Percentiles rank a stretch among this genome's conserved stretches.
These are phyloP conservation scores for Coniella vitis DNA, from an alignment of 2,329 filamentous ascomycete genomes.

Conservation along the genomic window DNA sequence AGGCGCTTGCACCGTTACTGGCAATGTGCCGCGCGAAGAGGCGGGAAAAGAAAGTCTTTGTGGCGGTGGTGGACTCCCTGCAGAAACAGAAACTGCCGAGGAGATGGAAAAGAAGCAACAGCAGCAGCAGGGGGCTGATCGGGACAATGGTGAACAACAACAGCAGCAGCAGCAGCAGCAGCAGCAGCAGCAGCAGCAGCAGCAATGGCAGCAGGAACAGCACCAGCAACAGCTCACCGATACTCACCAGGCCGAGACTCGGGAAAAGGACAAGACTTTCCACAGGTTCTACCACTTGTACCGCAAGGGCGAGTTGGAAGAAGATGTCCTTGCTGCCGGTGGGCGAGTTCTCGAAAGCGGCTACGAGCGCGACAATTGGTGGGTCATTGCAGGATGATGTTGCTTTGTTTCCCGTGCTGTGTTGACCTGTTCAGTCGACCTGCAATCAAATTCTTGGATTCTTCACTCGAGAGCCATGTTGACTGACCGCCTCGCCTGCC, in stretches of 20 bases:
- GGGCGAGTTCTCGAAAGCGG: conserved; percentile 71
- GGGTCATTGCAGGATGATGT: conserved; percentile 57
- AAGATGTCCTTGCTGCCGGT: conserved; percentile 66
- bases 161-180: conserved; percentile 4
- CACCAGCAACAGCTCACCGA: conserved; percentile 10
- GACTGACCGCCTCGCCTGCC: no score
- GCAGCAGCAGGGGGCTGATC: neutral
- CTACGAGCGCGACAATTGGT: conserved; percentile 99
- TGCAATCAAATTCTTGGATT: no score
- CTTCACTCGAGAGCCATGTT: no score
- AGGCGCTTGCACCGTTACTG: neutral
- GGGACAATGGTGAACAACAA: neutral
- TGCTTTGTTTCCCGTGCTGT: neutral
- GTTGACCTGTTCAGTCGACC: no score
- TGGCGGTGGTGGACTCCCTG: neutral
- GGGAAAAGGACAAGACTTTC: conserved; percentile 51
- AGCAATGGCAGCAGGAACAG: neutral
- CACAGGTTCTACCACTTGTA: conserved; percentile 95
- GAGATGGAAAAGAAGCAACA: conserved; percentile 4
- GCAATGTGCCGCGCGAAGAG: no score
- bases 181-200: no score
- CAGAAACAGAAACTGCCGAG: neutral
- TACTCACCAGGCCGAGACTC: no score
- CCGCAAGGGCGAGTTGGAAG: conserved; percentile 75
- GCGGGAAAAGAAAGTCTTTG: neutral